These are phyloP conservation scores for Populus hybrid DNA, from an alignment of 441 rosid species.

Conservation along the genomic window DNA sequence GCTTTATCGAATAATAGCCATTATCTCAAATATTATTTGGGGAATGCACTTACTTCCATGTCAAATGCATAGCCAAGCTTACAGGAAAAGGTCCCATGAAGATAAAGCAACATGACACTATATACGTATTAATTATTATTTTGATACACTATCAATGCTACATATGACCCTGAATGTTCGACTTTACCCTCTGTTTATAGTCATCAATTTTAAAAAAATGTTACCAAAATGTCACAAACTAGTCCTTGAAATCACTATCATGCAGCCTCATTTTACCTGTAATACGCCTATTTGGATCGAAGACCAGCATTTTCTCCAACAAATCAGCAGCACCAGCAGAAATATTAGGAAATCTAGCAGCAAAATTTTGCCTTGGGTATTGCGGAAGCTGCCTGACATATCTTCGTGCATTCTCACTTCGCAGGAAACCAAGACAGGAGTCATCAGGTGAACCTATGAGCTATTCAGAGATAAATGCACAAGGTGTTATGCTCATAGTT, in stretches of 20 bases:
- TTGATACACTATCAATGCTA: neutral
- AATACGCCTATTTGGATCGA: slow-evolving; percentile 89
- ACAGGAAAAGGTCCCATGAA: neutral
- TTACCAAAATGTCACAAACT: neutral
- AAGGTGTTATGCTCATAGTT: neutral
- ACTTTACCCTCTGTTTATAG: neutral
- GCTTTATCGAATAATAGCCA: neutral
- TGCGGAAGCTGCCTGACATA: slow-evolving; percentile 94
- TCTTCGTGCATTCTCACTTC: slow-evolving; percentile 88
- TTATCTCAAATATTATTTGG: neutral
- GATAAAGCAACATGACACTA: neutral
- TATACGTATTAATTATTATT: neutral
- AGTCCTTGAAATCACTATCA: neutral
- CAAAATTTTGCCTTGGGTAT: slow-evolving; percentile 73
- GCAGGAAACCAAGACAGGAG: slow-evolving; percentile 82
- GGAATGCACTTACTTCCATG: neutral
- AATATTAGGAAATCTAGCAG: slow-evolving; percentile 66
- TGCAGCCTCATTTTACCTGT: slow-evolving; percentile 44
- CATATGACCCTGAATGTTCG: neutral
- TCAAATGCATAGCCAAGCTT: neutral
- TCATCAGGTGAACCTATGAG: slow-evolving; percentile 97
- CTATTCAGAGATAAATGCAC: slow-evolving; percentile 30
- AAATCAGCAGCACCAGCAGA: slow-evolving; percentile 75
- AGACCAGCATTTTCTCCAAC: slow-evolving; percentile 90
- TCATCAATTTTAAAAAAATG: neutral